A percentile compares a stretch with the other conserved stretches of the same genome.
Evolutionary conservation across 345 rosid species (phyloP).

Genomic region (Pelargonium nanum): DNA sequence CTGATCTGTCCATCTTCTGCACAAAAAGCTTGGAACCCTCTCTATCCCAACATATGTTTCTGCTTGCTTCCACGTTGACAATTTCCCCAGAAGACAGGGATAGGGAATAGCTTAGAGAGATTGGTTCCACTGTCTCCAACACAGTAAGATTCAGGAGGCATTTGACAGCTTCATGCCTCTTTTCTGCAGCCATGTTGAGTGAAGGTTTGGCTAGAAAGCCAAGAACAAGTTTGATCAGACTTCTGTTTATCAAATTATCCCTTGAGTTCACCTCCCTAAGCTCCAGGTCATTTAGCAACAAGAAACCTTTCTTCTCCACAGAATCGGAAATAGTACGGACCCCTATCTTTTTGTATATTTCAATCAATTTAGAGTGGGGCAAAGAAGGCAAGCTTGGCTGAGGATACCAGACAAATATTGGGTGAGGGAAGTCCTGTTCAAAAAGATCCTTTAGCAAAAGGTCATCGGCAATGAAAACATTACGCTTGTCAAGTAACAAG

Average conservation of each 20-base stretch:
- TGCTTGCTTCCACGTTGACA: conserved; percentile 14
- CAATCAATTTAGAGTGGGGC: conserved; percentile 31
- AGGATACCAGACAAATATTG: conserved; percentile 68
- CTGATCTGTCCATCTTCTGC: conserved; percentile 30
- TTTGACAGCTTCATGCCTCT: conserved; percentile 35
- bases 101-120: conserved; percentile 26
- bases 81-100: conserved; percentile 28
- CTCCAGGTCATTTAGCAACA: conserved; percentile 10
- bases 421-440: conserved; percentile 13
- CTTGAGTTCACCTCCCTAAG: conserved; percentile 16
- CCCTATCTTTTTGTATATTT: conserved; percentile 40
- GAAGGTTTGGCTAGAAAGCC: conserved; percentile 45
- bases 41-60: conserved; percentile 48
- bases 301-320: conserved; percentile 28
- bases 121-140: conserved; percentile 27
- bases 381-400: conserved; percentile 31
- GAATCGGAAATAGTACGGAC: conserved; percentile 48
- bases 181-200: conserved; percentile 29
- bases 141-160: conserved; percentile 28
- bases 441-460: conserved; percentile 47
- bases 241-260: conserved; percentile 22
- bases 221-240: conserved; percentile 43
- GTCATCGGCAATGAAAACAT: conserved; percentile 65
- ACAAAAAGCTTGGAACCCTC: conserved; percentile 26
- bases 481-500: conserved; percentile 23